Evolutionary conservation across 2,329 filamentous ascomycete species (phyloP), one percentile per base, ranked within the genome.

Genomic region (Penicillium sp.): DNA sequence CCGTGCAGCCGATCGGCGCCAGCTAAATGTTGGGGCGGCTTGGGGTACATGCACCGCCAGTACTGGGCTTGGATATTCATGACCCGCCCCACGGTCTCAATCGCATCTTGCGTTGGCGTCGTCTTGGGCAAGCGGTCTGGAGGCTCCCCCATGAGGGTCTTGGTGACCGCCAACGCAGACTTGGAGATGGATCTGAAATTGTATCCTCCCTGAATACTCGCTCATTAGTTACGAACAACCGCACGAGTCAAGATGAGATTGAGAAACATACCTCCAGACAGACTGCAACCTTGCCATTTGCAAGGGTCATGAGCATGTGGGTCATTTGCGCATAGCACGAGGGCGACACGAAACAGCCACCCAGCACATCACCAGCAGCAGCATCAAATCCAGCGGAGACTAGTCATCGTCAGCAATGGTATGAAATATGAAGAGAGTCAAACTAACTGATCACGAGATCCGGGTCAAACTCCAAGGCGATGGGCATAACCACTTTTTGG

Each of bases 291-390:
- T 93, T 97, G 30, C 95, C 95, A 49, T 89, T 85, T 0, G 95
- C 94, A 22, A 99, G 83, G 2, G 92, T 93, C 93, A 97, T 98
- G 53, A 99, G 86, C 94, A 98, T 97, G 74, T 97, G 93, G 17
- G 95, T 98, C 95, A 99, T 98, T 74, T 99, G 94, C 15, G 93
- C 92, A 75, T 98, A 99, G 74, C 95, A 96, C 4, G 88, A 81
- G 0, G 95, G 95, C 0, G 93, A 90, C 5, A 99, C 95, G 72
- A 92, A 94, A 75, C 95, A 99, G 35, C 91, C 92, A 55, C 95
- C 95, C 1, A 99, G 85, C 73, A 95, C 89, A 76, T 99, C 95
- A 13, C 95, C 95, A 66, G 91, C 91, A 0, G 95, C 95, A 17
- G 95, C 95, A 76, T 99, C 95, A 70, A 99, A 99, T 0, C 95